A percentile compares a stretch with the other conserved stretches of the same genome.
These are phyloP conservation scores for Cladophialophora yegresii DNA, from an alignment of 2,329 filamentous ascomycete genomes.

Conservation along the genomic window DNA sequence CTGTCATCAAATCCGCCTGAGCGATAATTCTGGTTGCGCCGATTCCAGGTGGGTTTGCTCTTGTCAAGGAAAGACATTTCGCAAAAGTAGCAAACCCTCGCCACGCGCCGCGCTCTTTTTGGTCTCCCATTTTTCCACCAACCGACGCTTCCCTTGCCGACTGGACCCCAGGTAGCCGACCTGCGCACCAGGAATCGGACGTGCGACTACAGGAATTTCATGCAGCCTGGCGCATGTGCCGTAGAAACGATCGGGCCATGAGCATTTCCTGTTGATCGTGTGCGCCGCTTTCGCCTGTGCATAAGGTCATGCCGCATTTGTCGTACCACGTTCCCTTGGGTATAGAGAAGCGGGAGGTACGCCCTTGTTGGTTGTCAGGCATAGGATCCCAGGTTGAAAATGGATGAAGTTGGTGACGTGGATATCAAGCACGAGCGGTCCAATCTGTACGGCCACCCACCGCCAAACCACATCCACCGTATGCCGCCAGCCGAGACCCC, in stretches of 20 bases:
- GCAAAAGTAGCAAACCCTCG: constrained; percentile 17
- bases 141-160: constrained; percentile 17
- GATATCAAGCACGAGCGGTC: constrained; percentile 33
- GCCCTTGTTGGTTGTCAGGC: constrained; percentile 21
- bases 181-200: constrained; percentile 10
- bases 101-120: constrained; percentile 18
- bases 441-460: constrained; percentile 32
- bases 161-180: constrained; percentile 15
- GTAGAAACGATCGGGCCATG: constrained; percentile 29
- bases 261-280: constrained; percentile 29
- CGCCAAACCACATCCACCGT: constrained; percentile 28
- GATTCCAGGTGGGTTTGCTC: constrained; percentile 23
- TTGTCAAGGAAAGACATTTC: constrained; percentile 9
- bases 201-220: constrained; percentile 26
- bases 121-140: constrained; percentile 22
- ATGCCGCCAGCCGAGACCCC: constrained; percentile 36
- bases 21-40: constrained; percentile 22
- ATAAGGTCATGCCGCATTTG: constrained; percentile 33
- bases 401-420: constrained; percentile 35
- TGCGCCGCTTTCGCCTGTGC: constrained; percentile 18
- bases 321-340: constrained; percentile 31
- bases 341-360: constrained; percentile 34
- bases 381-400: constrained; percentile 29
- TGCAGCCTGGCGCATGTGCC: constrained; percentile 26
- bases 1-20: constrained; percentile 17